These are phyloP conservation scores for Nicotiana rustica DNA, from an alignment of 305 asterid genomes.

Conservation along the genomic window DNA sequence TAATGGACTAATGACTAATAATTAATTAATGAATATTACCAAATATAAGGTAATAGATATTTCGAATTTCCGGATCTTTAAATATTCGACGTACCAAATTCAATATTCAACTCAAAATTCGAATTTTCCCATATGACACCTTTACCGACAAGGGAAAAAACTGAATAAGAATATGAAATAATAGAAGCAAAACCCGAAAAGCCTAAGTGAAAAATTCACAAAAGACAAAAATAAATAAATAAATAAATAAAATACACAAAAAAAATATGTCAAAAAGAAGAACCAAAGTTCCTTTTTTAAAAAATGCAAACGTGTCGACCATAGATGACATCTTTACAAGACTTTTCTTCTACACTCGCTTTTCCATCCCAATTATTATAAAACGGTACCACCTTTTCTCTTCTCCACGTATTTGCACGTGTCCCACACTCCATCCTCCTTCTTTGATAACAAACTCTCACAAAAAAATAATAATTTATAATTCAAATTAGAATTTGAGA, in stretches of 20 bases:
- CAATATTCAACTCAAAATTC: too few species aligned
- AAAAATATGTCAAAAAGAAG: neutral
- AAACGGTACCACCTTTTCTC: slow-evolving; percentile 41
- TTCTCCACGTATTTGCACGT: slow-evolving; percentile 53
- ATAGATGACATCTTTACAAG: slow-evolving; percentile 33
- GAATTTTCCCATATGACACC: too few species aligned
- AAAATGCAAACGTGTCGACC: slow-evolving; percentile 50
- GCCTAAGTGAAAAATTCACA: slow-evolving; percentile 53
- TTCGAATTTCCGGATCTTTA: too few species aligned
- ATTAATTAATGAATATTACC: too few species aligned
- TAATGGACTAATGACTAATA: too few species aligned
- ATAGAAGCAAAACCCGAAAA: slow-evolving; percentile 40
- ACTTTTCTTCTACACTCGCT: slow-evolving; percentile 30
- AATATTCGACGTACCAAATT: too few species aligned
- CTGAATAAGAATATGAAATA: too few species aligned
- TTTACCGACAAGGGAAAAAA: too few species aligned
- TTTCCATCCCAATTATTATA: slow-evolving; percentile 39
- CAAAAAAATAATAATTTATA: neutral
- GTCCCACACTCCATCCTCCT: slow-evolving; percentile 34
- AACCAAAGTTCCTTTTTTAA: neutral
- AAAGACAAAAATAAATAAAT: slow-evolving; percentile 33
- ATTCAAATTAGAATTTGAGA: too few species aligned
- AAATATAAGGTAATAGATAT: too few species aligned
- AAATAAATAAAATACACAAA: neutral
- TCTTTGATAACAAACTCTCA: slow-evolving; percentile 33